Percentiles rank a stretch among this genome's conserved stretches.
Evolutionary conservation across 2,329 filamentous ascomycete genomes (phyloP).

Genomic region (Dothiorella sarmentorum): DNA sequence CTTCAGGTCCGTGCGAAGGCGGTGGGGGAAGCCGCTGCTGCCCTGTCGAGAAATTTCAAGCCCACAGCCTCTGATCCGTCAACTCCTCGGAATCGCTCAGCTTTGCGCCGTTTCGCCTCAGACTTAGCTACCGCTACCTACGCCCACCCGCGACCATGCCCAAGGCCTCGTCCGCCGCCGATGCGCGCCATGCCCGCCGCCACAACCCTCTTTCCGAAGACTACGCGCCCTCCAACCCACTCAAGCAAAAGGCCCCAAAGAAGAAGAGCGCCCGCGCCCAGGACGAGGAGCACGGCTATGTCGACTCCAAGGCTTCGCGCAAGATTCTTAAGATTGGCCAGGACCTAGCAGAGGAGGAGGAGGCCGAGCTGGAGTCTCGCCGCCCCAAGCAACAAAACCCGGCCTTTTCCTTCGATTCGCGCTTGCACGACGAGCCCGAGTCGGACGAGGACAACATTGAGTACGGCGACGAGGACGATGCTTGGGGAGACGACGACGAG

Average conservation of each 20-base stretch:
- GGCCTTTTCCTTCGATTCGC: slow-evolving; percentile 76
- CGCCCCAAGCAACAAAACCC: slow-evolving; percentile 50
- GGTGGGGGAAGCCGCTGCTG: background rate
- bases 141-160: slow-evolving; percentile 58
- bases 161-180: slow-evolving; percentile 62
- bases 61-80: background rate
- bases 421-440: slow-evolving; percentile 56
- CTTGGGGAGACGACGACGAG: slow-evolving; percentile 71
- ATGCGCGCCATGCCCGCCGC: slow-evolving; percentile 59
- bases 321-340: slow-evolving; percentile 88
- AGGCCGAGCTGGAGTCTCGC: slow-evolving; percentile 45
- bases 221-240: slow-evolving; percentile 67
- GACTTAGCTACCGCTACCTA: background rate
- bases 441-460: slow-evolving; percentile 49
- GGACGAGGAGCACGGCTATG: slow-evolving; percentile 65
- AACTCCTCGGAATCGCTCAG: background rate
- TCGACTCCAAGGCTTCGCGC: slow-evolving; percentile 83
- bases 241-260: slow-evolving; percentile 64
- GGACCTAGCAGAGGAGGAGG: slow-evolving; percentile 81
- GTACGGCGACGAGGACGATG: slow-evolving; percentile 49
- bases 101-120: background rate
- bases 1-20: too few species aligned
- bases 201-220: slow-evolving; percentile 94
- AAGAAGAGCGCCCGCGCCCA: slow-evolving; percentile 57
- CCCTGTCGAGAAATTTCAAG: slow-evolving; percentile 17